Percentiles rank a stretch among this genome's conserved stretches.
Evolutionary conservation across 1,284 basidiomycete species (phyloP).

Genomic region (Rhodotorula sp.): DNA sequence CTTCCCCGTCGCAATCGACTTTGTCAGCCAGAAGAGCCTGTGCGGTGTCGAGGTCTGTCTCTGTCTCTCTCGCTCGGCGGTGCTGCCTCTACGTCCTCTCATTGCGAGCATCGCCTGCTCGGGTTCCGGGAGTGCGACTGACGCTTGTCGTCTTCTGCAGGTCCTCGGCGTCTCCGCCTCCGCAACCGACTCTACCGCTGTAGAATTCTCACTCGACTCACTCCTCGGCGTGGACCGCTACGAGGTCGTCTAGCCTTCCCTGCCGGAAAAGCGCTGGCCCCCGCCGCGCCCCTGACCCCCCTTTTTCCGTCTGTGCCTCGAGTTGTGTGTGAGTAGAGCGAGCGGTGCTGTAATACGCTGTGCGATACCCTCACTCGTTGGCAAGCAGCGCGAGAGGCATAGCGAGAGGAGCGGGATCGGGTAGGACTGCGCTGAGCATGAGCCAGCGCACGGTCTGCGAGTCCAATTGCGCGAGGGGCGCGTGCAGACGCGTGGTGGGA

Average conservation of each 20-base stretch:
- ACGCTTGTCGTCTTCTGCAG: background rate
- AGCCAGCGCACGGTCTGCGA: background rate
- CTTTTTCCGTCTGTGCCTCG: background rate
- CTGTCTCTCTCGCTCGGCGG: background rate
- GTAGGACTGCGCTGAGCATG: too few species aligned
- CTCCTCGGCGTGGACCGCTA: constrained; percentile 71
- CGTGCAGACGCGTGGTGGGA: too few species aligned
- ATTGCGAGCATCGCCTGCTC: too few species aligned
- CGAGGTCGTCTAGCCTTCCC: constrained; percentile 51
- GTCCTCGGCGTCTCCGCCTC: constrained; percentile 34
- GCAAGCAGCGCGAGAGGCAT: too few species aligned
- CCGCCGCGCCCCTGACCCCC: background rate
- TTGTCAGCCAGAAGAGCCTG: constrained; percentile 59
- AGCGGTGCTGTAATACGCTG: background rate
- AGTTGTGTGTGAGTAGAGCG: background rate
- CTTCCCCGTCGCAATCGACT: constrained; percentile 88
- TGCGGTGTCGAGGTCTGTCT: constrained; percentile 49
- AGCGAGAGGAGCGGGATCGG: background rate
- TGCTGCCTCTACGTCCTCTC: too few species aligned
- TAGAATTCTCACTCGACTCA: constrained; percentile 42
- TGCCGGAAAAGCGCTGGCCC: too few species aligned
- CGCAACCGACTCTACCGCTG: constrained; percentile 9
- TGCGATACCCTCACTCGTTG: background rate
- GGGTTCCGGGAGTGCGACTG: background rate
- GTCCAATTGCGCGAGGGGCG: too few species aligned